Evolutionary conservation across 108 stramenopile genomes (phyloP), one percentile per base, ranked within the genome.

Genomic region (Cyclotella sp.): DNA sequence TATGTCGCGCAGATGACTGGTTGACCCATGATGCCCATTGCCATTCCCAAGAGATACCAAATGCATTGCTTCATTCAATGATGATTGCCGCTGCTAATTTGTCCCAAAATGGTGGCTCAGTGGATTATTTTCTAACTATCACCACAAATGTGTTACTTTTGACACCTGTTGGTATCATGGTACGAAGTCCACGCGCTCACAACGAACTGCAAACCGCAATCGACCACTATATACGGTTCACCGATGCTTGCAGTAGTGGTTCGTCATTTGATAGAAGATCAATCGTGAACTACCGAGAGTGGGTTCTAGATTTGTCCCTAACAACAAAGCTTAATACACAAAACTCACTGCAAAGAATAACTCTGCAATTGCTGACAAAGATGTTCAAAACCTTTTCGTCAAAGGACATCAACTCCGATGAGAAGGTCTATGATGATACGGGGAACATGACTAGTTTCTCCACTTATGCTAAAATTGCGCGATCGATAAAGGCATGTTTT

Each of bases 251-350:
- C 22, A 28, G 52, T 7, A 24, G 4, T 10, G 24, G 52, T 34
- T 13, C 19, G 3, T 40, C 63, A 34, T 49, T 45, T 64, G 63
- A 58, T 27, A 11, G 26, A 19, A 59, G 59, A 27, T 42, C 40
- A 63, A 68, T 71, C 15, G 29, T 70, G 3, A n/a, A n/a, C 16
- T 63, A 70, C 10, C 69, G 77, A 70, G 77, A 71, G 40, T 71
- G 59, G 52, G 63, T 70, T 6, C 26, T 78, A 22, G 47, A 27
- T 46, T 19, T 22, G 24, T 71, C 65, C 28, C 46, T 78, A 34
- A 21, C 45, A 22, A 34, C 27, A 11, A 63, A 53, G 40, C 61
- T 81, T 9, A 55, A 43, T 10, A 27, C 28, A 34, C 40, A 41
- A 26, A 22, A 57, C 16, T 28, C 0, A 14, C 11, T 55, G 13